These are phyloP conservation scores for Schizochytrium sp. DNA, from an alignment of 108 stramenopile genomes.

Conservation along the genomic window DNA sequence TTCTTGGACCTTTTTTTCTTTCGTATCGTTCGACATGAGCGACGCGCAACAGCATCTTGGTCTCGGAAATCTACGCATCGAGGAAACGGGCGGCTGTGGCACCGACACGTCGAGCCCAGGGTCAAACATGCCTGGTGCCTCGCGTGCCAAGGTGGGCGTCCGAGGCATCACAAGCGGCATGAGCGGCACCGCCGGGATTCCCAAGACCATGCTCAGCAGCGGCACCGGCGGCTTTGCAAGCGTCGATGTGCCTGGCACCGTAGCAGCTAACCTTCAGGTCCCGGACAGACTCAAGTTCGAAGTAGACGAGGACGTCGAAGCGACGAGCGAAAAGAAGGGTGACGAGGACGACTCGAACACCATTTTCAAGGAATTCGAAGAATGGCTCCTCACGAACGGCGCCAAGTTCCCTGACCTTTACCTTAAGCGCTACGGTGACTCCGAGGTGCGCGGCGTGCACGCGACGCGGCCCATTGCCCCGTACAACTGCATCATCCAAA, in stretches of 20 bases:
- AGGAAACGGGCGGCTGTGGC: neutral
- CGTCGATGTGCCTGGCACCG: neutral
- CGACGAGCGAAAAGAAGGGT: neutral
- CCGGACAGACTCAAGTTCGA: constrained; percentile 4
- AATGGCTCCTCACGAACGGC: constrained; percentile 43
- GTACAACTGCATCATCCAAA: constrained; percentile 69
- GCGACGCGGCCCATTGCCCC: constrained; percentile 64
- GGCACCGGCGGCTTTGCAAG: neutral
- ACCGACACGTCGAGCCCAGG: neutral
- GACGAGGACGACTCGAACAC: neutral
- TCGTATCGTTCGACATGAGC: no score
- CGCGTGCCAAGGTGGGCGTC: neutral
- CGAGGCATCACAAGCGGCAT: neutral
- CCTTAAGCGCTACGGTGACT: constrained; percentile 42
- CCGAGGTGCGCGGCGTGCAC: constrained; percentile 94
- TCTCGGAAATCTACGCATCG: neutral
- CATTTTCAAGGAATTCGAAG: constrained; percentile 30
- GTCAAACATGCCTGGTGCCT: neutral
- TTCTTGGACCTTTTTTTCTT: no score
- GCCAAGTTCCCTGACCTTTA: constrained; percentile 36
- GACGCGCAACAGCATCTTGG: no score
- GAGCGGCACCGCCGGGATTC: neutral
- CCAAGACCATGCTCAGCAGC: neutral
- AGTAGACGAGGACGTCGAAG: neutral
- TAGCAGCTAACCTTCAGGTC: neutral